Evolutionary conservation across 2,329 filamentous ascomycete genomes (phyloP), one percentile per base, ranked within the genome.

Genomic region (Pseudogymnoascus sp.): DNA sequence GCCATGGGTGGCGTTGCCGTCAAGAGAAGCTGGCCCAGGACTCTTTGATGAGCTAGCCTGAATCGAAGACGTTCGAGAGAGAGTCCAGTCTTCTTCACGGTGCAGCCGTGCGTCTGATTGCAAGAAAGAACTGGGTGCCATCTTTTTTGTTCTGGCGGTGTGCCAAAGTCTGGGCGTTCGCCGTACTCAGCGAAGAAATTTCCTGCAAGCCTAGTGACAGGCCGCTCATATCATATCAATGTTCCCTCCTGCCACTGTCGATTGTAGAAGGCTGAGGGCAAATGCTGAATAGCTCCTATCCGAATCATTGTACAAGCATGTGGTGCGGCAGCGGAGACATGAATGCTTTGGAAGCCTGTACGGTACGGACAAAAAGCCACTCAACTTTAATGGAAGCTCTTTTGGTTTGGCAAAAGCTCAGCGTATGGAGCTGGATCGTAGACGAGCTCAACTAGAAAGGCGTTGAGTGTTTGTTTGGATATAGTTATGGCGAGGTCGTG

Each of bases 1-100:
- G 39, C 45, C 60, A 62, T n/a, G 34, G 41, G 63, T 64, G 41
- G 62, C 28, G 60, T 62, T 48, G 60, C 41, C 51, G 60, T 61
- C 63, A 45, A 57, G 21, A 45, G 34, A 61, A 28, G 31, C 54
- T 43, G 36, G 28, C n/a, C 45, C 7, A 61, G 54, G 13, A 36
- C 51, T 21, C 16, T 34, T 57, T 36, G 28, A 57, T 4, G 28
- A 57, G 51, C 28, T 36, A 60, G 43, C 62, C 13, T 63, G 37
- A 7, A 36, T 13, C 14, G 61, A 63, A 28, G 41, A 51, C 3
- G 39, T 57, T 41, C 61, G 23, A 7, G 61, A 45, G 13, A 63
- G 61, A 28, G 61, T 63, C 61, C 36, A 63, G 37, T 63, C 43
- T n/a, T 63, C 61, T 21, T 63, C 61, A 34, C 41, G 39, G 14